These are phyloP conservation scores for Beauveria sp. DNA, from an alignment of 2,329 filamentous ascomycete genomes.

Conservation along the genomic window DNA sequence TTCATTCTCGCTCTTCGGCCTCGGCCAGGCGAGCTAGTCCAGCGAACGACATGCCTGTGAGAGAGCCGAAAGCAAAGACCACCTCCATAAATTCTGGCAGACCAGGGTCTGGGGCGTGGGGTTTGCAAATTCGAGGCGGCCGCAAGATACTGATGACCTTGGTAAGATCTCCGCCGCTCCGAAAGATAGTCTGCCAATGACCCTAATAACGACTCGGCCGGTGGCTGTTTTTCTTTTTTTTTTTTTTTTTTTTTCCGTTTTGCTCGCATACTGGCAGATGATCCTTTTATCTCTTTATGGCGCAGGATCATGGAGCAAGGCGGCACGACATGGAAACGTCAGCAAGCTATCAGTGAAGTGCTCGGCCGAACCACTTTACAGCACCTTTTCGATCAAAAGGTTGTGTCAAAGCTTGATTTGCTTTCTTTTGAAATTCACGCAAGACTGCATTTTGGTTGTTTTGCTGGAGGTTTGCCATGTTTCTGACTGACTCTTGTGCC, in stretches of 20 bases:
- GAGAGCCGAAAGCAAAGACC: neutral
- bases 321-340: neutral
- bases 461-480: neutral
- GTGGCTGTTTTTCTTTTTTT: neutral
- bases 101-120: neutral
- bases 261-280: neutral
- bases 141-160: neutral
- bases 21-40: neutral
- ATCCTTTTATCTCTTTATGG: neutral
- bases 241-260: neutral
- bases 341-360: neutral
- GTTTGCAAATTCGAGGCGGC: neutral
- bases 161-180: slow-evolving; percentile 4
- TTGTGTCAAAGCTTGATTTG: neutral
- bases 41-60: neutral
- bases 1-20: neutral
- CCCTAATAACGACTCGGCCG: neutral
- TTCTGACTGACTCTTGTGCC: neutral
- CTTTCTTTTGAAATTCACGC: neutral
- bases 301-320: neutral
- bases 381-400: neutral
- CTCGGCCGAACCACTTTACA: neutral
- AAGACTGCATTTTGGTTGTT: neutral
- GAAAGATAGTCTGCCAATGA: neutral
- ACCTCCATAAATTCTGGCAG: neutral